Percentiles rank a stretch among this genome's conserved stretches.
Conservation (phyloP, 257 asterid genomes). For the Anisodus acutangulus region DNA sequence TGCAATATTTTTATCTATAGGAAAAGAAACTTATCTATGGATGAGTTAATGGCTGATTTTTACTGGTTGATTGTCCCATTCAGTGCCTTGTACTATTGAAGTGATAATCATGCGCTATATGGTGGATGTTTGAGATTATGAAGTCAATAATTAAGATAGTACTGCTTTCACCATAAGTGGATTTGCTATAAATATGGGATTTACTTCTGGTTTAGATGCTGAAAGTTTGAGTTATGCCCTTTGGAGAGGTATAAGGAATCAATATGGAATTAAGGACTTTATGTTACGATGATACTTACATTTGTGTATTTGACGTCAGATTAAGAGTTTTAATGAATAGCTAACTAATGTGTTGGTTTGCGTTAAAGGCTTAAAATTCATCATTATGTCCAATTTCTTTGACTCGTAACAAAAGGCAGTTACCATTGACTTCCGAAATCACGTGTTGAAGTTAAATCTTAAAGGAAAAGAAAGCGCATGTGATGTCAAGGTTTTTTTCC, state of each 20-base stretch:
- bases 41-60: neutral
- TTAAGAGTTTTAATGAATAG: constrained; percentile 3
- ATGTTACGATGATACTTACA: neutral
- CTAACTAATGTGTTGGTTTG: neutral
- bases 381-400: neutral
- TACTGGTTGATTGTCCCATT: neutral
- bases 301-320: neutral
- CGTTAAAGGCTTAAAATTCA: neutral
- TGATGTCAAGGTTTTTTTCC: neutral
- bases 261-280: constrained; percentile 13
- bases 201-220: constrained; percentile 1
- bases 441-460: neutral
- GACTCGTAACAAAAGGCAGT: neutral
- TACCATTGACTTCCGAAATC: constrained; percentile 15
- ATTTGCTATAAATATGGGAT: neutral
- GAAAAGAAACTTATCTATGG: neutral
- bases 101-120: neutral
- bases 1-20: neutral
- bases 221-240: neutral
- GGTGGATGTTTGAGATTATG: constrained; percentile 16
- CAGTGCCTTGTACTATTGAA: neutral
- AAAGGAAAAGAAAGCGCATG: neutral
- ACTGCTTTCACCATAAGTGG: neutral
- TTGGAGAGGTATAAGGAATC: constrained; percentile 7
- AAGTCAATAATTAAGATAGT: constrained; percentile 7